These are phyloP conservation scores for Fusarium clavum DNA, from an alignment of 2,329 filamentous ascomycete genomes.

Conservation along the genomic window DNA sequence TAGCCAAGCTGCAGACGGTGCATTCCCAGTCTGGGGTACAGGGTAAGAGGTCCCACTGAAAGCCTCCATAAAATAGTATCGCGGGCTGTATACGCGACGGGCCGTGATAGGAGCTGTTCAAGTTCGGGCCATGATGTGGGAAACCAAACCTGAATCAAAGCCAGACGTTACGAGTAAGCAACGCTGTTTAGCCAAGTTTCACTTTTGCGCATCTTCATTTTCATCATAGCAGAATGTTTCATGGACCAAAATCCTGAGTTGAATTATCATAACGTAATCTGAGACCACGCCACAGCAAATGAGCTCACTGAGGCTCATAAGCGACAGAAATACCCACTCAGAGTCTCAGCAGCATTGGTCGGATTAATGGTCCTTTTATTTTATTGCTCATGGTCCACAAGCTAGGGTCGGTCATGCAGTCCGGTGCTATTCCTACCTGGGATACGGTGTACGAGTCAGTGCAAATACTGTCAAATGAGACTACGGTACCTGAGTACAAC, in stretches of 20 bases:
- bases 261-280: constrained; percentile 1
- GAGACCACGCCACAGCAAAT: neutral
- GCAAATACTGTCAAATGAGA: neutral
- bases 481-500: no score
- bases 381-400: neutral
- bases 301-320: neutral
- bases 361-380: neutral
- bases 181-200: neutral
- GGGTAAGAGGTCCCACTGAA: neutral
- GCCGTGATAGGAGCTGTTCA: neutral
- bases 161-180: neutral
- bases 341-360: neutral
- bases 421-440: neutral
- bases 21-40: constrained; percentile 3
- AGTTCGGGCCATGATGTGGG: neutral
- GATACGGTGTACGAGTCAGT: neutral
- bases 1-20: neutral
- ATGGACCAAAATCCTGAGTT: neutral
- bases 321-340: constrained; percentile 1
- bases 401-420: neutral
- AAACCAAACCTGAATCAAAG: neutral
- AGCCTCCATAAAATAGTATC: neutral
- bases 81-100: neutral
- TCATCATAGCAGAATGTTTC: neutral
- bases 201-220: neutral